Conservation (phyloP, 768 basidiomycete genomes). For the Lanmaoa pseudosensibilis region DNA sequence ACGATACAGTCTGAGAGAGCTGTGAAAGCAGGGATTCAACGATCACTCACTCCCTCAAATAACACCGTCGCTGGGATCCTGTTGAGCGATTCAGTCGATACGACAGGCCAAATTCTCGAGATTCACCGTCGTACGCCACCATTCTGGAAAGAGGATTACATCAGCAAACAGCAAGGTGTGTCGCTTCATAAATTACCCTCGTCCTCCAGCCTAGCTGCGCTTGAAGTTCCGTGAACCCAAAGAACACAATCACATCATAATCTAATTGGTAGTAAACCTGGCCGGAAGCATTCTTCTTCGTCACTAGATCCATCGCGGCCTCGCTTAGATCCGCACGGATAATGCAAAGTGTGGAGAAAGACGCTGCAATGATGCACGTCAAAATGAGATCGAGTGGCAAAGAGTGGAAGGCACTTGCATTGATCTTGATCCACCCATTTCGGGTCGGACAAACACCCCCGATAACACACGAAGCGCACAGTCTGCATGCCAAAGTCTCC, state of each 20-base stretch:
- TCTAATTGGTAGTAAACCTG: slow-evolving; percentile 10
- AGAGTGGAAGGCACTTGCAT: not conserved
- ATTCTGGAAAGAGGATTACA: not conserved
- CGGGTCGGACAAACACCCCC: slow-evolving; percentile 6
- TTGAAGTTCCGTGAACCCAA: slow-evolving; percentile 9
- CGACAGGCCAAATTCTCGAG: not conserved
- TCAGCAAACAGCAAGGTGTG: not conserved
- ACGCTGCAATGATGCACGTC: not conserved
- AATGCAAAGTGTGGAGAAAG: slow-evolving; percentile 5
- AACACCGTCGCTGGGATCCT: slow-evolving; percentile 3
- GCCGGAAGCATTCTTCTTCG: not conserved
- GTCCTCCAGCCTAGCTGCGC: slow-evolving; percentile 11
- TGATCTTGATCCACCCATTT: slow-evolving; percentile 17
- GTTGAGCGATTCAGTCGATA: not conserved
- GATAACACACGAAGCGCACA: slow-evolving; percentile 9
- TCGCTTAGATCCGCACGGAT: not conserved
- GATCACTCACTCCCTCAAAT: not conserved
- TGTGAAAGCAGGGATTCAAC: no score
- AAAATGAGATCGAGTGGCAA: not conserved
- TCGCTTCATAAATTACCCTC: not conserved
- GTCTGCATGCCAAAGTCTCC: slow-evolving; percentile 3
- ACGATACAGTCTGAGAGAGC: no score
- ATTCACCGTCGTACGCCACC: slow-evolving; percentile 4
- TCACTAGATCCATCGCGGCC: not conserved
- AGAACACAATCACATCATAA: slow-evolving; percentile 15